Conservation (phyloP, 352 stramenopile species). For the Lagenidium sp. region DNA sequence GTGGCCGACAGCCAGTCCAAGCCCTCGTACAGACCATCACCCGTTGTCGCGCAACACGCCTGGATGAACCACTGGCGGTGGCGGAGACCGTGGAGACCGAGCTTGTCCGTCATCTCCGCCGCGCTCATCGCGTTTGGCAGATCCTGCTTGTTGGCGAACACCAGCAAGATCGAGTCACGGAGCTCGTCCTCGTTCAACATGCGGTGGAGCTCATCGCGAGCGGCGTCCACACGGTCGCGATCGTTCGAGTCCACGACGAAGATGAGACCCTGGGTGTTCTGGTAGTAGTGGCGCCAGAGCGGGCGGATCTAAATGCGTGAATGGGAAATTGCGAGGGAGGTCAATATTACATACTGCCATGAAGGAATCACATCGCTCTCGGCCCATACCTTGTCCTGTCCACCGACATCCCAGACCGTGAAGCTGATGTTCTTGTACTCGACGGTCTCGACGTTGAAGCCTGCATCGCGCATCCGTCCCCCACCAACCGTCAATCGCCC, state of each 20-base stretch:
- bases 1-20: slow-evolving; percentile 88
- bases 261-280: slow-evolving; percentile 99
- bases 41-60: slow-evolving; percentile 97
- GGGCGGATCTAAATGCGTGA: slow-evolving; percentile 90
- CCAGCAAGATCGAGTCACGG: slow-evolving; percentile 93
- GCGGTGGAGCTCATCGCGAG: slow-evolving; percentile 95
- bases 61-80: slow-evolving; percentile 99
- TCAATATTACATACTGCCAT: not conserved
- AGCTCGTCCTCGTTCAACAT: slow-evolving; percentile 99
- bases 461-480: slow-evolving; percentile 42
- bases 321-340: not conserved
- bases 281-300: slow-evolving; percentile 99
- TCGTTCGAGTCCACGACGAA: slow-evolving; percentile 99
- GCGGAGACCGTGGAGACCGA: slow-evolving; percentile 94
- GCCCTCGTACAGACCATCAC: slow-evolving; percentile 98
- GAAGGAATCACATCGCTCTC: not conserved
- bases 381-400: slow-evolving; percentile 90
- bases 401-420: slow-evolving; percentile 99
- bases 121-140: slow-evolving; percentile 97
- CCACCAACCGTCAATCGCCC: too few relatives aligned
- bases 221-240: slow-evolving; percentile 95
- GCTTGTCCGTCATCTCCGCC: slow-evolving; percentile 98
- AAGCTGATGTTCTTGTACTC: slow-evolving; percentile 99
- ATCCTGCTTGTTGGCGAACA: slow-evolving; percentile 99
- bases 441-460: slow-evolving; percentile 99